These are phyloP conservation scores for Cytospora paraplurivora DNA, from an alignment of 2,329 filamentous ascomycete genomes.

Conservation along the genomic window DNA sequence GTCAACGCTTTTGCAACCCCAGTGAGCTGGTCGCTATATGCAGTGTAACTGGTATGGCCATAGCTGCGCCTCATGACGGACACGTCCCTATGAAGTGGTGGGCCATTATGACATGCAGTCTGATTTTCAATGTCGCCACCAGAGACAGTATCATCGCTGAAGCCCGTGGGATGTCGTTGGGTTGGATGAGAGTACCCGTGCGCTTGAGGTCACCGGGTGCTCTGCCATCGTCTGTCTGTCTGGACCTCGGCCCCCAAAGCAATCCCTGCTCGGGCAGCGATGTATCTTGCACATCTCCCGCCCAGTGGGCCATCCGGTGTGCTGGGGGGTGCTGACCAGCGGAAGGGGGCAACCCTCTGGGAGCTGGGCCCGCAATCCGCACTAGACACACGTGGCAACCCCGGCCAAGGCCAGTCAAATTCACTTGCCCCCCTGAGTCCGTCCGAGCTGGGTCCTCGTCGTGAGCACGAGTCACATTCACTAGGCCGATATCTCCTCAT, in stretches of 20 bases:
- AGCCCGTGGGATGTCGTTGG: background rate
- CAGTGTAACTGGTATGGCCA: background rate
- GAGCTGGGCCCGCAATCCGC: slow-evolving; percentile 18
- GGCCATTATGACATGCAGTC: background rate
- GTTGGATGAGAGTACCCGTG: slow-evolving; percentile 16
- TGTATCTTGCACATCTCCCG: background rate
- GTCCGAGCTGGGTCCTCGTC: slow-evolving; percentile 17
- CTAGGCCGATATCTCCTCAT: slow-evolving; percentile 12
- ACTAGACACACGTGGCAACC: slow-evolving; percentile 24
- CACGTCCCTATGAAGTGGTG: background rate
- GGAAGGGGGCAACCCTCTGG: slow-evolving; percentile 4
- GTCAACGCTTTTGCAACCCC: background rate
- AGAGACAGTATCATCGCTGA: background rate
- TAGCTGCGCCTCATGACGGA: slow-evolving; percentile 8
- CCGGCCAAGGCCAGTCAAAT: slow-evolving; percentile 20
- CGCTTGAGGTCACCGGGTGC: slow-evolving; percentile 9
- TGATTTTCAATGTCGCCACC: background rate
- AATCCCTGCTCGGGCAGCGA: background rate
- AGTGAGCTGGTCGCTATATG: background rate
- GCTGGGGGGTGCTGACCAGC: background rate
- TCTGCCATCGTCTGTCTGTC: slow-evolving; percentile 7
- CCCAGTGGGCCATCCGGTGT: background rate
- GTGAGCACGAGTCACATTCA: slow-evolving; percentile 13
- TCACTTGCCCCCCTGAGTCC: slow-evolving; percentile 17
- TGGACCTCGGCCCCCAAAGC: slow-evolving; percentile 7